Conservation (phyloP, 257 asterid species). For the Nicotiana benthamiana region DNA sequence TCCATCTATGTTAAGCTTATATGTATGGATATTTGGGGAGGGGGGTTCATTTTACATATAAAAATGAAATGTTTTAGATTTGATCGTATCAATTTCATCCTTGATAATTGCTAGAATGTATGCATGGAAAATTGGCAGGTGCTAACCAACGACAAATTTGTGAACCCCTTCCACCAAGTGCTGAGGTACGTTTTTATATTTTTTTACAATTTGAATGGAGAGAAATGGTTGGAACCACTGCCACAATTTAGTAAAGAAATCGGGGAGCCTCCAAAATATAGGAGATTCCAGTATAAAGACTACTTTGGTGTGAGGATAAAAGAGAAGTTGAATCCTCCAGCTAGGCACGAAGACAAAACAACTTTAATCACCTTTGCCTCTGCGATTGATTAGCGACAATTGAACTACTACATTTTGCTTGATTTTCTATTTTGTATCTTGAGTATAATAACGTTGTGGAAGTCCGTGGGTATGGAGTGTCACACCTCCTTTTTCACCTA, state of each 20-base stretch:
- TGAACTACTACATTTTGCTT: neutral
- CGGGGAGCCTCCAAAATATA: constrained; percentile 24
- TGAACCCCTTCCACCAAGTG: neutral
- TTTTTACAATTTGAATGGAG: constrained; percentile 23
- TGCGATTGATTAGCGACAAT: neutral
- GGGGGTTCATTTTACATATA: no score
- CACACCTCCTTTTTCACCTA: no score
- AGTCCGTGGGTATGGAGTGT: no score
- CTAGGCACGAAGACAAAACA: constrained; percentile 11
- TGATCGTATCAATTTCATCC: neutral
- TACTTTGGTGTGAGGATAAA: constrained; percentile 32
- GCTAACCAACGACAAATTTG: neutral
- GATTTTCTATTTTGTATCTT: no score
- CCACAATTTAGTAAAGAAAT: constrained; percentile 16
- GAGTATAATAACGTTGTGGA: no score
- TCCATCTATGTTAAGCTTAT: no score
- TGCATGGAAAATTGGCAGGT: neutral
- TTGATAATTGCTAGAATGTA: neutral
- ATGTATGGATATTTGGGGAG: no score
- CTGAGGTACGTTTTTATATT: constrained; percentile 18
- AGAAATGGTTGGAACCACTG: constrained; percentile 34
- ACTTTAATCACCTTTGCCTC: neutral
- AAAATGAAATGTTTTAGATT: neutral
- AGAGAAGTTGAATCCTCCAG: constrained; percentile 34
- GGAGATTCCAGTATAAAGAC: constrained; percentile 26